Conservation (phyloP, 2,329 filamentous ascomycete species). For the Dichotomopilus funicola region DNA sequence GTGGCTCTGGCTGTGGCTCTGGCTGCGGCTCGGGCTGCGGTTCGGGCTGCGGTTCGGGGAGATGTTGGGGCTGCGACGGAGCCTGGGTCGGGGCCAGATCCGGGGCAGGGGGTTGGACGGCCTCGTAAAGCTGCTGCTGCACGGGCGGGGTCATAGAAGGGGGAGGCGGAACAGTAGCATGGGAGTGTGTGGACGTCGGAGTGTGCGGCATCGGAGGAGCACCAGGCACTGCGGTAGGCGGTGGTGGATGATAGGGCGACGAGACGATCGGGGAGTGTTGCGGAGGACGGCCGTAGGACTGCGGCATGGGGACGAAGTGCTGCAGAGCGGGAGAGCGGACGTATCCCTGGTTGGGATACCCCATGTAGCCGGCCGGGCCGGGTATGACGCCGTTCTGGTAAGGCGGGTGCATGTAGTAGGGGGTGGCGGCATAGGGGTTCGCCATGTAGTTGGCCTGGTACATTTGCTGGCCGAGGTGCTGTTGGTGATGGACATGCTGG, state of each 20-base stretch:
- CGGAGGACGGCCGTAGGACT: slow-evolving; percentile 41
- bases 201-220: slow-evolving; percentile 41
- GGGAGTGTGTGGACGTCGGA: slow-evolving; percentile 47
- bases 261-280: slow-evolving; percentile 41
- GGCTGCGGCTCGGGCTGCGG: slow-evolving; percentile 4
- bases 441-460: slow-evolving; percentile 43
- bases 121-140: slow-evolving; percentile 35
- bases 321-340: slow-evolving; percentile 46
- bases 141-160: slow-evolving; percentile 43
- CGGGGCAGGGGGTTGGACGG: background rate
- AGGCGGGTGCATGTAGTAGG: slow-evolving; percentile 43
- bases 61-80: too few relatives aligned
- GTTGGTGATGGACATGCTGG: slow-evolving; percentile 34
- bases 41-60: background rate
- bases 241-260: slow-evolving; percentile 51
- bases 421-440: slow-evolving; percentile 16
- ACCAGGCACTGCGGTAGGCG: slow-evolving; percentile 36
- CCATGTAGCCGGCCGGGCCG: slow-evolving; percentile 37
- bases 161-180: slow-evolving; percentile 15
- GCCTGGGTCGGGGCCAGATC: background rate
- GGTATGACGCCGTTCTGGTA: slow-evolving; percentile 49
- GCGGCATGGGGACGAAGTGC: slow-evolving; percentile 47
- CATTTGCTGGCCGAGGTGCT: slow-evolving; percentile 39
- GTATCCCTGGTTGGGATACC: slow-evolving; percentile 39
- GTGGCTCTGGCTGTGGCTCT: slow-evolving; percentile 5